Evolutionary conservation across 2,329 filamentous ascomycete genomes (phyloP).

Genomic region (Sporothrix schenckii): DNA sequence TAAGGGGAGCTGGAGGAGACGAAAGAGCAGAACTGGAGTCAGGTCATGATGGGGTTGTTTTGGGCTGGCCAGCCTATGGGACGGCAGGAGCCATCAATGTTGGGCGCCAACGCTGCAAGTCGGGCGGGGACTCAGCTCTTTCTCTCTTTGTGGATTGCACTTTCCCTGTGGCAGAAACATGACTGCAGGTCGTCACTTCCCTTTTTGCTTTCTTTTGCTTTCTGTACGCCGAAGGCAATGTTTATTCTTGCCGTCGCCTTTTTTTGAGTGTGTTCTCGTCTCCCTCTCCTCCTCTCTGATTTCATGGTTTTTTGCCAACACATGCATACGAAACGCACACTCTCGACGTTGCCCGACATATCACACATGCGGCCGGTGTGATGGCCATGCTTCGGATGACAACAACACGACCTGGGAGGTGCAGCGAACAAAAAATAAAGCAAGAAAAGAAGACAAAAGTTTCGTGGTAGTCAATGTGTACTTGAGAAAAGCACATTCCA

Average conservation of each 20-base stretch:
- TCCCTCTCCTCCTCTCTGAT: background rate
- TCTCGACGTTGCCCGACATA: constrained; percentile 18
- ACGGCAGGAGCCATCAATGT: constrained; percentile 26
- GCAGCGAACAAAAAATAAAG: background rate
- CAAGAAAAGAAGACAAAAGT: background rate
- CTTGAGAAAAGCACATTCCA: background rate
- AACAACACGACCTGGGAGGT: background rate
- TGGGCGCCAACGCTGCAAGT: constrained; percentile 14
- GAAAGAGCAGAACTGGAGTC: background rate
- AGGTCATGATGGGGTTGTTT: background rate
- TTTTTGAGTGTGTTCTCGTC: background rate
- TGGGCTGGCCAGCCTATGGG: constrained; percentile 27
- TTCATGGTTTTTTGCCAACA: constrained; percentile 12
- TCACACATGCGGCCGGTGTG: constrained; percentile 48
- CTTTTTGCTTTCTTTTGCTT: constrained; percentile 1
- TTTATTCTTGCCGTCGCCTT: background rate
- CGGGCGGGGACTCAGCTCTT: background rate
- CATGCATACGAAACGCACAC: constrained; percentile 8
- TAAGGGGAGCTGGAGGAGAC: background rate
- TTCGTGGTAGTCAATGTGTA: constrained; percentile 11
- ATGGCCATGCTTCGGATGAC: constrained; percentile 43
- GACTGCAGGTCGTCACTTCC: background rate
- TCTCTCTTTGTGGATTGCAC: background rate
- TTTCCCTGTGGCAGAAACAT: background rate
- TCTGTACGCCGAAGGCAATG: background rate